These are phyloP conservation scores for Xylaria telfairii DNA, from an alignment of 495 filamentous ascomycete genomes.

Conservation along the genomic window DNA sequence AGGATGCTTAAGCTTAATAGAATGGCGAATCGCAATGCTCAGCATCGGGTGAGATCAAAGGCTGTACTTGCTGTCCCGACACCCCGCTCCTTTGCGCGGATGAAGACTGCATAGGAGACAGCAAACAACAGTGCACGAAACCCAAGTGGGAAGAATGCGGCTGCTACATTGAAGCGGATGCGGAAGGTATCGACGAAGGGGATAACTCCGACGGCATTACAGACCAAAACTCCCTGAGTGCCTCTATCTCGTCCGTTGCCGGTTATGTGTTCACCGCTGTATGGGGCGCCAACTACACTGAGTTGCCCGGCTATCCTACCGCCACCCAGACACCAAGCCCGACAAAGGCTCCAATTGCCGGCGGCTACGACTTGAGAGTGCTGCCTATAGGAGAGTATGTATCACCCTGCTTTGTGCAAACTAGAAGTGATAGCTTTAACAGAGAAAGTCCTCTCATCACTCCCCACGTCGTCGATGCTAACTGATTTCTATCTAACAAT, in stretches of 20 bases:
- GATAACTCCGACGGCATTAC: neutral
- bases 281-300: neutral
- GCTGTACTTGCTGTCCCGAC: conserved; percentile 1
- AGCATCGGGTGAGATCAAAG: neutral
- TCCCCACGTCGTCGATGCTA: too few relatives aligned
- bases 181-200: neutral
- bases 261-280: neutral
- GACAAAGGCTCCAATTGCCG: neutral
- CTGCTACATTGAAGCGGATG: neutral
- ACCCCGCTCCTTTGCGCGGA: neutral
- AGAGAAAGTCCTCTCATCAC: too few relatives aligned
- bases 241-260: neutral
- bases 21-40: neutral
- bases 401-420: too few relatives aligned
- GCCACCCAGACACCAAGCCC: neutral
- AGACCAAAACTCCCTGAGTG: neutral
- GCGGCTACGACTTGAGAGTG: too few relatives aligned
- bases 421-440: too few relatives aligned
- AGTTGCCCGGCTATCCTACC: neutral
- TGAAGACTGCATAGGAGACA: neutral
- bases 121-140: neutral
- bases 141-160: neutral
- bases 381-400: too few relatives aligned
- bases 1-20: neutral
- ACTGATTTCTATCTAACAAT: too few relatives aligned